Percentiles rank a stretch among this genome's conserved stretches.
Evolutionary conservation across 2,329 filamentous ascomycete species (phyloP).

Genomic region (Paraphaeosphaeria sporulosa): DNA sequence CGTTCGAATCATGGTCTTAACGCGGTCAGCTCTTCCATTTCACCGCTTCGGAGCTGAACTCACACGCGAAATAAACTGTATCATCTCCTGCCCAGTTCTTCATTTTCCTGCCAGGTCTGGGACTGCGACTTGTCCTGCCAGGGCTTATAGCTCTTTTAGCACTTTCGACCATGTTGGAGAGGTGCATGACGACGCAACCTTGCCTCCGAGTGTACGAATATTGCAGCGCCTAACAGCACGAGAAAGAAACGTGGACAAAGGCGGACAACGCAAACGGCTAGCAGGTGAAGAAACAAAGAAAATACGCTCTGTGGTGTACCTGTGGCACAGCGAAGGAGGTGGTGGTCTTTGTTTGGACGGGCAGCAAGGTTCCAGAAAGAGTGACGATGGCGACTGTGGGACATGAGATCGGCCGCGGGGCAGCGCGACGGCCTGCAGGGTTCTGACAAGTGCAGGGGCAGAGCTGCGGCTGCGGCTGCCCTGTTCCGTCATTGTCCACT

Average conservation of each 20-base stretch:
- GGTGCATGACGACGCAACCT: constrained; percentile 3
- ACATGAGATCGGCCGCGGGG: no score
- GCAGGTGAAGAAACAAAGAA: no score
- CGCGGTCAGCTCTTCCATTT: constrained; percentile 27
- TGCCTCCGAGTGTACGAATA: not conserved
- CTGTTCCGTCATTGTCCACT: not conserved
- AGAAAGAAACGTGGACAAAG: constrained; percentile 10
- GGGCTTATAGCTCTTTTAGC: not conserved
- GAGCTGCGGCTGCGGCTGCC: not conserved
- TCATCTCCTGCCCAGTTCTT: not conserved
- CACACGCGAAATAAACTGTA: constrained; percentile 70
- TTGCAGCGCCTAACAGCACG: not conserved
- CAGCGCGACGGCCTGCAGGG: not conserved
- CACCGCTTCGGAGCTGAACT: constrained; percentile 45
- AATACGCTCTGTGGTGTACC: not conserved
- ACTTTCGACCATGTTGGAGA: not conserved
- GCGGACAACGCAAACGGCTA: not conserved
- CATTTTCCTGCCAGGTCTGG: not conserved
- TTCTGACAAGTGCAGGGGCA: not conserved
- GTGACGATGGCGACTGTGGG: constrained; percentile 3
- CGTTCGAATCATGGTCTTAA: constrained; percentile 69
- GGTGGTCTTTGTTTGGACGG: not conserved
- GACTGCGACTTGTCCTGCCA: not conserved
- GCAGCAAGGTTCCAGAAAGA: not conserved
- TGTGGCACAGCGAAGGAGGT: constrained; percentile 4